Base-by-base conservation (phyloP, 441 rosid genomes). In the Francoa sonchifolia region DNA sequence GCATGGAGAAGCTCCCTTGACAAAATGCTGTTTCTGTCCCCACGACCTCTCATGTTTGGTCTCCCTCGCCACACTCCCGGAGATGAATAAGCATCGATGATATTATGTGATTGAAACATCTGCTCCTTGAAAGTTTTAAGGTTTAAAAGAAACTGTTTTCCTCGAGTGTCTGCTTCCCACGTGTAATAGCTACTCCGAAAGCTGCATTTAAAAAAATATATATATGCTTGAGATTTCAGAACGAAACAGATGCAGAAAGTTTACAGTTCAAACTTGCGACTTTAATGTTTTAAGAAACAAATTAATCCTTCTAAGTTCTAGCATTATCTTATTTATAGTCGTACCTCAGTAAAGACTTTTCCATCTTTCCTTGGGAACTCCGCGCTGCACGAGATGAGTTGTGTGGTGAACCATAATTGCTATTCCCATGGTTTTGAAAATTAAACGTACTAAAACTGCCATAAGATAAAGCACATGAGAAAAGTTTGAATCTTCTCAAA, bases 291-390 rank as follows among this genome's bases (percentile, higher is more conserved):
- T n/a, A n/a, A n/a, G n/a, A n/a, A n/a, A n/a, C n/a, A n/a, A n/a
- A n/a, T n/a, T n/a, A n/a, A n/a, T n/a, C n/a, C n/a, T n/a, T n/a
- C n/a, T n/a, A n/a, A n/a, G n/a, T n/a, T n/a, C n/a, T n/a, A 14
- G n/a, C 14, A 9, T 29, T 29, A 4, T 1, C 6, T 9, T n/a
- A 21, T 14, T 6, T 37, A 31, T 16, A 40, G 42, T 27, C 45
- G 21, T 61, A 92, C 99, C 99, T 75, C 69, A 92, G 71, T 66
- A 92, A 83, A 28, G 99, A 87, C 62, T 92, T 92, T 73, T 92
- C 99, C 78, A 92, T 65, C 73, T 92, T 87, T 48, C 99, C 99
- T 47, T 85, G 97, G 47, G 88, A 87, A 51, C 99, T 92, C 72
- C 89, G 75, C 66, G 65, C 63, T 25, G 45, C 56, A 37, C 52